Conservation (phyloP, 2,329 filamentous ascomycete genomes). For the Sporothrix brunneoviolacea region DNA sequence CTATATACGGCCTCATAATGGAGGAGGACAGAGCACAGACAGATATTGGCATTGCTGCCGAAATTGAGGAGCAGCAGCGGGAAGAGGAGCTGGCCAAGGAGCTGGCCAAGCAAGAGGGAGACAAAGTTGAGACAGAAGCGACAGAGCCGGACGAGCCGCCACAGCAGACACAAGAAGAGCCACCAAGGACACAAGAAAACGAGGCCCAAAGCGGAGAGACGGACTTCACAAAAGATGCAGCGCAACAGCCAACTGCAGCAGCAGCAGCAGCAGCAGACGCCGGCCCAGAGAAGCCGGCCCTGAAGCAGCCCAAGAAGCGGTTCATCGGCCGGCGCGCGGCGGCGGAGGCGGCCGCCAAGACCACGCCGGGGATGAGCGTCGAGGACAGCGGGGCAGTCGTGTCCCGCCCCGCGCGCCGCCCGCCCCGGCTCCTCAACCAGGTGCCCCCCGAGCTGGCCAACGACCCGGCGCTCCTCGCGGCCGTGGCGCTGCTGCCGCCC, state of each 20-base stretch:
- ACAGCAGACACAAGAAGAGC: not conserved
- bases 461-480: conserved; percentile 77
- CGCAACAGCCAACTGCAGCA: conserved; percentile 21
- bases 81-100: conserved; percentile 32
- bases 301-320: conserved; percentile 77
- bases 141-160: not conserved
- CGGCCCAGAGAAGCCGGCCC: conserved; percentile 20
- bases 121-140: not conserved
- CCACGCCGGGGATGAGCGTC: conserved; percentile 28
- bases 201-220: not conserved
- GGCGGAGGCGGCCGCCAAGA: conserved; percentile 44
- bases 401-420: conserved; percentile 57
- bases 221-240: conserved; percentile 13
- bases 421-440: conserved; percentile 79
- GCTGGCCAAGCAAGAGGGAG: conserved; percentile 19
- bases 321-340: conserved; percentile 82
- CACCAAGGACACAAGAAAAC: not conserved
- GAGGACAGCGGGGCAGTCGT: conserved; percentile 56
- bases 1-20: conserved; percentile 40
- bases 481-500: conserved; percentile 77
- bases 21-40: conserved; percentile 67
- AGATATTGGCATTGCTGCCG: conserved; percentile 62
- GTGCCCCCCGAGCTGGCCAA: conserved; percentile 82
- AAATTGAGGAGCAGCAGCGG: conserved; percentile 43
- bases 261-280: conserved; percentile 27